Conservation (phyloP, 257 asterid species). For the Parsonsia alboflavescens region DNA sequence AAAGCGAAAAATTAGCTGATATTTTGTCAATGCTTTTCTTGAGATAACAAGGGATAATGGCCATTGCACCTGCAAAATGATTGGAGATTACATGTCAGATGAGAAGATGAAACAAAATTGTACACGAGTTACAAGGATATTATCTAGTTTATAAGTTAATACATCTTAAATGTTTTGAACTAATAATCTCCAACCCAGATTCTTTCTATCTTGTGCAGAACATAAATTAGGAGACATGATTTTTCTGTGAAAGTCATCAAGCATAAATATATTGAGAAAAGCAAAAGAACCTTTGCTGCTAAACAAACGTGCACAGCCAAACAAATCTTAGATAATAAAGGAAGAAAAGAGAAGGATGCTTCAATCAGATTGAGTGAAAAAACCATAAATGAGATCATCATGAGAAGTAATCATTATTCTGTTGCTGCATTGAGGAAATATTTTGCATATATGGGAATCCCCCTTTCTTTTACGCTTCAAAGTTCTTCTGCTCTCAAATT, state of each 20-base stretch:
- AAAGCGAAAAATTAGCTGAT: conserved; percentile 82
- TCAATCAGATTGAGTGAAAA: background rate
- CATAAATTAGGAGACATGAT: background rate
- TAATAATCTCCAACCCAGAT: background rate
- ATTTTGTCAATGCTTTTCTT: conserved; percentile 80
- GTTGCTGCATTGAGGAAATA: background rate
- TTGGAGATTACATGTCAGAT: background rate
- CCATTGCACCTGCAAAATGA: conserved; percentile 76
- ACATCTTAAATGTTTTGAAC: background rate
- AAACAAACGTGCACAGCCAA: background rate
- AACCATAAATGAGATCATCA: background rate
- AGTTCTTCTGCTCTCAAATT: background rate
- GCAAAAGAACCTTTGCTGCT: background rate
- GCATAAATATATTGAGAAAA: background rate
- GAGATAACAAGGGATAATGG: conserved; percentile 93
- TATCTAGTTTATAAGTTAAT: background rate
- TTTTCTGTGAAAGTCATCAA: background rate
- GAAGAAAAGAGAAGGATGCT: background rate
- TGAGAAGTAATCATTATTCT: background rate
- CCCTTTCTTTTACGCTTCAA: background rate
- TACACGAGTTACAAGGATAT: background rate
- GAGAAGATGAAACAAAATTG: background rate
- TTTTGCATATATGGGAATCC: background rate
- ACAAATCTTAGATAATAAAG: background rate
- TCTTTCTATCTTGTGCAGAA: background rate